Conservation (phyloP, 306 rosid genomes). For the Begonia peltatifolia region DNA sequence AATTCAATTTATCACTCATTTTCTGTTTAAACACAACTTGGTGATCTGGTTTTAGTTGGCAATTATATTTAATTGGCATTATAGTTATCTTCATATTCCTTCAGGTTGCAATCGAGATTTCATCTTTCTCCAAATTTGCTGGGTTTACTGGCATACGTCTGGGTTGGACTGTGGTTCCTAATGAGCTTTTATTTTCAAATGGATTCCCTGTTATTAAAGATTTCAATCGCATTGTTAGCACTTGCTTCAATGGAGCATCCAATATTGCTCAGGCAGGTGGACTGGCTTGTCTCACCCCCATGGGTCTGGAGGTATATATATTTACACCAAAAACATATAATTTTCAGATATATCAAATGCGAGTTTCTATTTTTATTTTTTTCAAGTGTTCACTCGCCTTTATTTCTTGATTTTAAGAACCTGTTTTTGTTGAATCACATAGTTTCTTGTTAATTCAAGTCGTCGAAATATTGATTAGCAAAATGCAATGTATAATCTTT, state of each 20-base stretch:
- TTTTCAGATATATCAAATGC: background rate
- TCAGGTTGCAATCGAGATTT: slow-evolving; percentile 25
- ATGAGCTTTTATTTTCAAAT: slow-evolving; percentile 17
- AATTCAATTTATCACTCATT: background rate
- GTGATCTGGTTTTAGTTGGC: too few relatives aligned
- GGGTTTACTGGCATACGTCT: slow-evolving; percentile 29
- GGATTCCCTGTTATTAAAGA: slow-evolving; percentile 26
- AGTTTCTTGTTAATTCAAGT: background rate
- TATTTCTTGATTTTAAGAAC: too few relatives aligned
- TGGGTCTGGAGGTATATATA: slow-evolving; percentile 14
- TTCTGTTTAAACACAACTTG: too few relatives aligned
- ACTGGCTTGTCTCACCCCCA: slow-evolving; percentile 25
- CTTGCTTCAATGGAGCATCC: slow-evolving; percentile 30
- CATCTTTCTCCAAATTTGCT: slow-evolving; percentile 27
- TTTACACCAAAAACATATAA: background rate
- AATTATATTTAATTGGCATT: too few relatives aligned
- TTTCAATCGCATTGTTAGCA: slow-evolving; percentile 23
- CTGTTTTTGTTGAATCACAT: too few relatives aligned
- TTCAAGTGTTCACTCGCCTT: too few relatives aligned
- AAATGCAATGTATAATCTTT: background rate
- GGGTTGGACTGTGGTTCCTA: slow-evolving; percentile 32
- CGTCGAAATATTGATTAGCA: background rate
- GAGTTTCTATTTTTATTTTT: too few relatives aligned
- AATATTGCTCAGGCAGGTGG: slow-evolving; percentile 34
- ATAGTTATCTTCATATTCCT: too few relatives aligned